phyloP scores from a whole-genome alignment of 208 protist species.

The Dictyostelium gargantuum region DNA sequence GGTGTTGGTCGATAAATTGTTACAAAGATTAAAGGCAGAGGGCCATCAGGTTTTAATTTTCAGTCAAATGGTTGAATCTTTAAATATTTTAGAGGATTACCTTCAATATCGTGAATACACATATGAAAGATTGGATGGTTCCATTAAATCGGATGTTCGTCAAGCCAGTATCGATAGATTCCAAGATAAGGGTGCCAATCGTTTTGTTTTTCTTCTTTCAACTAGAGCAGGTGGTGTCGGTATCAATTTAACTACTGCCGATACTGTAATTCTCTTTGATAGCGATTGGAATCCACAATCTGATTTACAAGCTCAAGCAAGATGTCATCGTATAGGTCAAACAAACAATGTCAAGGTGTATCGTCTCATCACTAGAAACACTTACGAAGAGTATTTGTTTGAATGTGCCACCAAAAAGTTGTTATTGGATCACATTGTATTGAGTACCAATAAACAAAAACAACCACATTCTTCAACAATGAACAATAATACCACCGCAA shows the following conservation, averaged over 20 bases:
- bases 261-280: constrained; percentile 91
- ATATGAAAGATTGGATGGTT: constrained; percentile 87
- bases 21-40: constrained; percentile 77
- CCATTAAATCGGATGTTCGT: constrained; percentile 34
- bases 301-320: constrained; percentile 73
- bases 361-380: constrained; percentile 87
- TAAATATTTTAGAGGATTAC: constrained; percentile 91
- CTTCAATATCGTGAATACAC: constrained; percentile 77
- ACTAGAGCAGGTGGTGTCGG: constrained; percentile 89
- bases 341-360: constrained; percentile 86
- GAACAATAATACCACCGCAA: too few species aligned
- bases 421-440: constrained; percentile 83
- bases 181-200: constrained; percentile 2
- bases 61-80: constrained; percentile 93
- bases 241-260: constrained; percentile 86
- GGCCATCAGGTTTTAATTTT: constrained; percentile 98
- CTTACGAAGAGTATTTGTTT: constrained; percentile 92
- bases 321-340: constrained; percentile 75
- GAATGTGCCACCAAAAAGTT: constrained; percentile 88
- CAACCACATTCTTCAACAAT: not conserved
- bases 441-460: not conserved
- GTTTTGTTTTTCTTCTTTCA: constrained; percentile 80
- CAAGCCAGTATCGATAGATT: constrained; percentile 77
- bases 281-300: constrained; percentile 88
- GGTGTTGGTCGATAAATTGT: constrained; percentile 82